Evolutionary conservation across 495 filamentous ascomycete genomes (phyloP), one percentile per base, ranked within the genome.

Genomic region (Podospora bellae-mahoneyi): DNA sequence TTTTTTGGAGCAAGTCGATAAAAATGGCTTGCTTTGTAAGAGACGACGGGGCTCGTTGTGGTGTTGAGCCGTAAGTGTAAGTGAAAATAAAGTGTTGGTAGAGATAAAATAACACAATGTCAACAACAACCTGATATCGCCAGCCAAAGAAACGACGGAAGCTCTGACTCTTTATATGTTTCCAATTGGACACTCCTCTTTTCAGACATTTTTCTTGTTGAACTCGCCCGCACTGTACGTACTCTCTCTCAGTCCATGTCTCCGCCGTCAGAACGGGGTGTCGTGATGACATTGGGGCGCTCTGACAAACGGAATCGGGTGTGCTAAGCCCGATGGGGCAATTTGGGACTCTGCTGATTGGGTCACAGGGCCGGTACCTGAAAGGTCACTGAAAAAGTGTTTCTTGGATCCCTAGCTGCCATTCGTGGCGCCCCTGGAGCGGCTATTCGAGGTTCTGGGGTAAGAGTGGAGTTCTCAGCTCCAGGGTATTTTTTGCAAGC

Each of bases 321-420:
- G 20, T n/a, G 9, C 70, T 76, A 77, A 70, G 60, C 74, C 68
- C 66, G 62, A 71, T 76, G 59, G 66, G 72, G 75, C 56, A 76
- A 65, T 27, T 69, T 13, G 20, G 34, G 64, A 53, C 65, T 66
- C 74, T 70, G 73, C 71, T 78, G 71, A 75, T 75, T 78, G 73
- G 75, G 72, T 77, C 75, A 76, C 74, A 68, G 62, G 72, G 64
- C 27, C 65, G 61, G 76, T 78, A 73, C 75, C 76, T 78, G 73
- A 74, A 73, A 60, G 53, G 56, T 64, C 39, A 53, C 54, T 53
- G 60, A 62, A 58, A 64, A 59, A 63, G 48, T 64, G 66, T 70
- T 64, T 68, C 70, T 55, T 53, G 57, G 60, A 34, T 61, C 54
- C 62, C 65, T 54, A 54, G 26, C 64, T 62, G 56, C 66, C 53